Conservation (phyloP, 257 asterid genomes). For the Phtheirospermum japonicum region DNA sequence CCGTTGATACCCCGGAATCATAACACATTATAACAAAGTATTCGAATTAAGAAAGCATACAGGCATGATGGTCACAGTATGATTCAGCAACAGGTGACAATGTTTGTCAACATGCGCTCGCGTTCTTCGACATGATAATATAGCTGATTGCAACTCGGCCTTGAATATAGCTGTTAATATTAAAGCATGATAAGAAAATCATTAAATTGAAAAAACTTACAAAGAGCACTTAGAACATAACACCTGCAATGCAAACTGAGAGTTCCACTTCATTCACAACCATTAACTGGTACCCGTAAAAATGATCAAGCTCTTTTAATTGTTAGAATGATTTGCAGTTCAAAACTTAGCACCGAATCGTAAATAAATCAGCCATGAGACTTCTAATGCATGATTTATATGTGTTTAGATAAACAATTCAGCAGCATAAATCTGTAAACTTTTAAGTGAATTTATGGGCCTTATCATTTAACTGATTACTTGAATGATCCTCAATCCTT, state of each 20-base stretch:
- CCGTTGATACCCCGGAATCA: too few species aligned
- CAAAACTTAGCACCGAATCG: conserved; percentile 18
- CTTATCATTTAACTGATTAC: background rate
- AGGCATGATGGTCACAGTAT: conserved; percentile 58
- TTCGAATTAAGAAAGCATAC: conserved; percentile 44
- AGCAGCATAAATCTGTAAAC: conserved; percentile 8
- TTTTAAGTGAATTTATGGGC: background rate
- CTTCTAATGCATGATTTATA: conserved; percentile 1
- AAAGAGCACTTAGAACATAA: background rate
- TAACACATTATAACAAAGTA: conserved; percentile 5
- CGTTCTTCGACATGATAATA: conserved; percentile 69
- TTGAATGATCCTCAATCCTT: conserved; percentile 6
- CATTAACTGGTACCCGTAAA: conserved; percentile 1
- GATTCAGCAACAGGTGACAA: conserved; percentile 47
- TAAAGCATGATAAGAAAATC: conserved; percentile 21
- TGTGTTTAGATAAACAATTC: conserved; percentile 4
- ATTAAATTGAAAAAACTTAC: conserved; percentile 1
- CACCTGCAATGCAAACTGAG: conserved; percentile 15
- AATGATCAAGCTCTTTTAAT: conserved; percentile 10
- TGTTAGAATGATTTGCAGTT: background rate
- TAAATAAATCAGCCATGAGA: conserved; percentile 6
- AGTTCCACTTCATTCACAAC: background rate
- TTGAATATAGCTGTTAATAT: conserved; percentile 55
- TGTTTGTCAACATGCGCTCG: conserved; percentile 59
- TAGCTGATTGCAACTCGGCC: conserved; percentile 66